Conservation (phyloP, 1,139 yeast genomes). For the Kodamaea suecica region DNA sequence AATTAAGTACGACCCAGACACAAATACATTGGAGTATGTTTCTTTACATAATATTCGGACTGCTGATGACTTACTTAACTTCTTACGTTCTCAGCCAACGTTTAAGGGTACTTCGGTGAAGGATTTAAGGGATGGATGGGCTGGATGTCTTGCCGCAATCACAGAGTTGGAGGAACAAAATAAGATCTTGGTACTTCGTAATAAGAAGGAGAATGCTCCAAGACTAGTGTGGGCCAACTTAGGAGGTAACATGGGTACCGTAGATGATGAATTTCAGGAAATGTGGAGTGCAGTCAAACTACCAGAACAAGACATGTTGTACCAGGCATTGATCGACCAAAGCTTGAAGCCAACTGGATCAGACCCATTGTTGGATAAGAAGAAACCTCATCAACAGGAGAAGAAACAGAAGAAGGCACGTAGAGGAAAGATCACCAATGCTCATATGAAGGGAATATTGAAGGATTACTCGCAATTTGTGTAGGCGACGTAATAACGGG, state of each 20-base stretch:
- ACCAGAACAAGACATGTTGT: conserved; percentile 79
- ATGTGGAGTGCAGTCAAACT: conserved; percentile 79
- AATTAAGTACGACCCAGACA: conserved; percentile 58
- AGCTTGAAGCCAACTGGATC: conserved; percentile 95
- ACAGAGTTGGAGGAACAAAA: conserved; percentile 72
- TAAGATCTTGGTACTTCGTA: conserved; percentile 76
- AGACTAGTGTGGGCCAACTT: conserved; percentile 87
- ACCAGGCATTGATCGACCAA: conserved; percentile 71
- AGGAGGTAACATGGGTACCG: conserved; percentile 68
- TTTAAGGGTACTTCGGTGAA: conserved; percentile 86
- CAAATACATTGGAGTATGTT: conserved; percentile 74
- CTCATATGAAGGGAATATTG: conserved; percentile 93
- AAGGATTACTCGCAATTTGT: conserved; percentile 68
- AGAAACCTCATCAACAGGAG: conserved; percentile 56
- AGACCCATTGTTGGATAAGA: conserved; percentile 85
- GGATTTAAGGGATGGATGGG: conserved; percentile 95
- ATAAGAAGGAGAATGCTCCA: conserved; percentile 90
- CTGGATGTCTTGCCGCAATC: conserved; percentile 79
- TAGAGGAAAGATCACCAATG: conserved; percentile 89
- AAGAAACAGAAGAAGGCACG: conserved; percentile 90
- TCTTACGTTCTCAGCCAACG: conserved; percentile 76
- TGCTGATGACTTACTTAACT: conserved; percentile 71
- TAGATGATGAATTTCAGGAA: conserved; percentile 78
- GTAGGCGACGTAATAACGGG: too few relatives aligned
- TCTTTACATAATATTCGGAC: conserved; percentile 85